Evolutionary conservation across 208 protist genomes (phyloP), one percentile per base, ranked within the genome.

Genomic region (Leishmania major): DNA sequence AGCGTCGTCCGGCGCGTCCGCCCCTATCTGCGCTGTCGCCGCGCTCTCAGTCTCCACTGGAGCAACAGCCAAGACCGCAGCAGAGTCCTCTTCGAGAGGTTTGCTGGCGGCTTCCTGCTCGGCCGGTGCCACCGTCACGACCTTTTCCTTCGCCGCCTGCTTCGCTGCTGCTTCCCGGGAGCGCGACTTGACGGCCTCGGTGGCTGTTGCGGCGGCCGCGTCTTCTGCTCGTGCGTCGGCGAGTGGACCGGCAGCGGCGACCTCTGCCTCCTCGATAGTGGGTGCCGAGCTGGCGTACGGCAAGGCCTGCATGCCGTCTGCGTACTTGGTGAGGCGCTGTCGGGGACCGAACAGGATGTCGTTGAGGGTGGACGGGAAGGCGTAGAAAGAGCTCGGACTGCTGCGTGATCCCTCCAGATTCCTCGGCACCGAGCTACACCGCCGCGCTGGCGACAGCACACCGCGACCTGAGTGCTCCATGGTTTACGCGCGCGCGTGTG

Each of bases 291-390:
- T 62, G 15, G 55, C 7, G n/a, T 43, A 66, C 43, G 79, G 64
- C 19, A 79, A 31, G 6, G 59, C 78, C 17, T 31, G 75, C 79
- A 84, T 87, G 62, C 84, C 84, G 22, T 83, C 75, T 25, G 72
- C 84, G 67, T 83, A 87, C 71, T 60, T 87, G 11, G 79, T 84
- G 43, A 87, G 73, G 22, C 75, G 75, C 76, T 87, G 75, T 0
- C 79, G 84, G 2, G 79, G 73, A 5, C 55, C 71, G 75, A 79
- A 81, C 37, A 88, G 80, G 60, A 93, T 91, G 22, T 83, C 74
- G 10, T 75, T 75, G 55, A 88, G 51, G n/a, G 78, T 86, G 8
- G 82, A 78, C 19, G 78, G 80, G 37, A 84, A 81, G 55, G 73
- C 66, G 80, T 80, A 84, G 25, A 87, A 80, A 15, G 53, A 74